A percentile compares a stretch with the other conserved stretches of the same genome.
phyloP scores from a whole-genome alignment of 2,329 filamentous ascomycete genomes.

The Microcera coccophila region DNA sequence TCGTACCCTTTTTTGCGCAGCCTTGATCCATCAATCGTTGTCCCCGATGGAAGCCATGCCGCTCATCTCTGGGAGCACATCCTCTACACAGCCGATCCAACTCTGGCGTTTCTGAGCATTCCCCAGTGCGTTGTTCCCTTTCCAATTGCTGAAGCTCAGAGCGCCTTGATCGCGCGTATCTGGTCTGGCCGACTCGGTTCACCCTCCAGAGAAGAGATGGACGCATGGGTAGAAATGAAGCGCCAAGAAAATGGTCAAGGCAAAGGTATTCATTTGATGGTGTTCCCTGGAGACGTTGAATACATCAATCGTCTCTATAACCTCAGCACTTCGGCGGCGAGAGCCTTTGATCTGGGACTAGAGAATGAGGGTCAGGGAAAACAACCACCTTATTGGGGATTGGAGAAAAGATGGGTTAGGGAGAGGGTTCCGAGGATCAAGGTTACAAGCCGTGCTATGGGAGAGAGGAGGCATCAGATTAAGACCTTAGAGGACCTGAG shows the following conservation, averaged over 20 bases:
- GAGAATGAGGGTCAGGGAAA: slow-evolving; percentile 38
- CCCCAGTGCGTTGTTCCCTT: slow-evolving; percentile 70
- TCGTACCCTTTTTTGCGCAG: slow-evolving; percentile 65
- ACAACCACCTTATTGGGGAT: slow-evolving; percentile 38
- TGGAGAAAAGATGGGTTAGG: slow-evolving; percentile 38
- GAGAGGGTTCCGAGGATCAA: slow-evolving; percentile 41
- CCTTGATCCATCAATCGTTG: slow-evolving; percentile 47
- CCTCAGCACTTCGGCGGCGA: slow-evolving; percentile 41
- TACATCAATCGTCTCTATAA: slow-evolving; percentile 57
- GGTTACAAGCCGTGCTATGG: slow-evolving; percentile 34
- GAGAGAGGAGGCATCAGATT: slow-evolving; percentile 32
- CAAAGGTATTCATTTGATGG: slow-evolving; percentile 39
- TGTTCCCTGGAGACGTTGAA: slow-evolving; percentile 51
- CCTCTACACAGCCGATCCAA: slow-evolving; percentile 62
- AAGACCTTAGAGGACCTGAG: slow-evolving; percentile 36
- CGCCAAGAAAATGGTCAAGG: slow-evolving; percentile 48
- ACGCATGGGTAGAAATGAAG: slow-evolving; percentile 53
- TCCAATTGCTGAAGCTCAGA: slow-evolving; percentile 65
- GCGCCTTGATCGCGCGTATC: slow-evolving; percentile 61
- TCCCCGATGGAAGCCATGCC: slow-evolving; percentile 58
- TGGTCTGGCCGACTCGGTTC: slow-evolving; percentile 59
- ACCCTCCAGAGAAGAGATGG: slow-evolving; percentile 55
- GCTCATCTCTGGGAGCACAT: slow-evolving; percentile 70
- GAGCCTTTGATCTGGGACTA: slow-evolving; percentile 27
- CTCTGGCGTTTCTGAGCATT: slow-evolving; percentile 61